Evolutionary conservation across 768 basidiomycete species (phyloP).

Genomic region (Hygrocybe coccinea): DNA sequence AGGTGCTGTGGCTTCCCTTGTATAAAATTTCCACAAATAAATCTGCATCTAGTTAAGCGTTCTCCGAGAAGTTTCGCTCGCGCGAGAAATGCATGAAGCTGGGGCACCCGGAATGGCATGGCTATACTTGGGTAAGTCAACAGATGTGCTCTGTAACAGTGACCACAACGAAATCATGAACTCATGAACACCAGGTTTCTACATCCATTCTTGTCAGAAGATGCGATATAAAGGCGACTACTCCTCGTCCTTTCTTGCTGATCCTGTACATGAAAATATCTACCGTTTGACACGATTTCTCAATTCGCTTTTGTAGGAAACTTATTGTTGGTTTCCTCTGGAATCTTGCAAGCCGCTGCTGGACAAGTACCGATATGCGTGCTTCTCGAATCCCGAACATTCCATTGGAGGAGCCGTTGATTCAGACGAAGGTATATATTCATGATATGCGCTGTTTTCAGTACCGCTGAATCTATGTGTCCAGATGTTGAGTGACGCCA

Average conservation of each 20-base stretch:
- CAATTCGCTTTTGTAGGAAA: constrained; percentile 47
- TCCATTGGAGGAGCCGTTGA: constrained; percentile 36
- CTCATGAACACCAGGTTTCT: constrained; percentile 63
- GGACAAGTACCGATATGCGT: constrained; percentile 62
- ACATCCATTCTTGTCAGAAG: constrained; percentile 87
- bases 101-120: constrained; percentile 60
- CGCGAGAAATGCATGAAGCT: constrained; percentile 65
- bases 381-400: constrained; percentile 60
- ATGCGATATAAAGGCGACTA: constrained; percentile 98
- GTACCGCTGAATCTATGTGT: too few species aligned
- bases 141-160: neutral
- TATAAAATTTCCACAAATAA: neutral
- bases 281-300: neutral
- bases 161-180: neutral
- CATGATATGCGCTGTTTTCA: neutral
- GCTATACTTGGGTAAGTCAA: constrained; percentile 78
- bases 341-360: constrained; percentile 54
- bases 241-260: constrained; percentile 77
- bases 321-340: constrained; percentile 71
- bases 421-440: constrained; percentile 9
- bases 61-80: constrained; percentile 72
- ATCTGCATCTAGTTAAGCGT: constrained; percentile 64
- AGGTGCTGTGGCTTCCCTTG: constrained; percentile 40
- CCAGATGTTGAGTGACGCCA: too few species aligned
- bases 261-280: constrained; percentile 55